Conservation (phyloP, 768 basidiomycete species). For the Rhodotorula sphaerocarpa region DNA sequence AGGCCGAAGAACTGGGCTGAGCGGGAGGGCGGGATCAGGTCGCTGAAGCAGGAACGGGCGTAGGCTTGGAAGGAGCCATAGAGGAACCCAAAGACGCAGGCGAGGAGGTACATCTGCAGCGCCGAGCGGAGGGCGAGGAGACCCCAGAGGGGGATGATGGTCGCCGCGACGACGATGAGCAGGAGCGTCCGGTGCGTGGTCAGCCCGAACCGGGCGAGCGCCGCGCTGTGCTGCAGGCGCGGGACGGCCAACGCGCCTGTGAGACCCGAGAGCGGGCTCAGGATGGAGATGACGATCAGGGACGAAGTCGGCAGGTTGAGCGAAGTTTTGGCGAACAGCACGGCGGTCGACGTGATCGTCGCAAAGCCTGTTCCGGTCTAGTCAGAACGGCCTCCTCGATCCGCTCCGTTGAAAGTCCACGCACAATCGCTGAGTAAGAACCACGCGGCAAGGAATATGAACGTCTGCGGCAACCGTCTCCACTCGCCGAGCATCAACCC, state of each 20-base stretch:
- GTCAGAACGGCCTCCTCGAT: too few relatives aligned
- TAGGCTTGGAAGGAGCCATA: slow-evolving; percentile 90
- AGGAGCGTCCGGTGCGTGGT: slow-evolving; percentile 62
- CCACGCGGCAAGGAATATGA: slow-evolving; percentile 85
- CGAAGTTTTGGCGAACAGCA: slow-evolving; percentile 83
- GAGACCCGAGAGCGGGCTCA: slow-evolving; percentile 61
- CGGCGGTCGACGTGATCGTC: slow-evolving; percentile 81
- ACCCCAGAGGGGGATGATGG: slow-evolving; percentile 52
- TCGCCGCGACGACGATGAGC: slow-evolving; percentile 61
- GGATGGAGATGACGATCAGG: slow-evolving; percentile 44
- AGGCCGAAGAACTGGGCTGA: slow-evolving; percentile 80
- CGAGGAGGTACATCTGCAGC: slow-evolving; percentile 75
- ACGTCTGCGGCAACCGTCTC: slow-evolving; percentile 67
- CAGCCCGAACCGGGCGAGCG: slow-evolving; percentile 39
- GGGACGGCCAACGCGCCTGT: slow-evolving; percentile 78
- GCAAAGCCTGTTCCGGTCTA: slow-evolving; percentile 77
- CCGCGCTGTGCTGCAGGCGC: slow-evolving; percentile 53
- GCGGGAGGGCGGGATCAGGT: slow-evolving; percentile 75
- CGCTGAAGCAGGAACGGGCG: slow-evolving; percentile 75
- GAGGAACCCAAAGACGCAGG: slow-evolving; percentile 67
- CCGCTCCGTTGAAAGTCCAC: too few relatives aligned
- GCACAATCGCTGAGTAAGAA: slow-evolving; percentile 84
- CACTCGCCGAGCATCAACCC: slow-evolving; percentile 70
- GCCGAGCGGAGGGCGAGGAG: slow-evolving; percentile 71
- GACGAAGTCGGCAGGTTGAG: slow-evolving; percentile 70